Conservation (phyloP, 2,329 filamentous ascomycete species). For the Corinectria fuckeliana region DNA sequence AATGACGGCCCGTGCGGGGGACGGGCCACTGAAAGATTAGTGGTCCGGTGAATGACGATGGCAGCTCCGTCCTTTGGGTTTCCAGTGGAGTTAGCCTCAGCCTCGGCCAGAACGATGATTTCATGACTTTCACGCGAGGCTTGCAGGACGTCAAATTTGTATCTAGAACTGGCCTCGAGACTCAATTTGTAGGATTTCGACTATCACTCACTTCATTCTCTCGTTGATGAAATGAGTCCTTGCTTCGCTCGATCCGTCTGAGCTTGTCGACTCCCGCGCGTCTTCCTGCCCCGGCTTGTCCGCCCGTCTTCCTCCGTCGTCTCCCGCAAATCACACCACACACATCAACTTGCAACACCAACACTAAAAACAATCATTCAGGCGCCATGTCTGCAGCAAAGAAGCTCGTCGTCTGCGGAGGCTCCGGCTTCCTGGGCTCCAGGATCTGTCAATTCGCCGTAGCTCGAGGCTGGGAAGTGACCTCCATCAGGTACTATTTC, state of each 20-base stretch:
- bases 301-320: neutral
- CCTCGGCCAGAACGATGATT: constrained; percentile 37
- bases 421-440: constrained; percentile 87
- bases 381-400: constrained; percentile 66
- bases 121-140: constrained; percentile 34
- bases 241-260: neutral
- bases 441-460: constrained; percentile 92
- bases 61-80: neutral
- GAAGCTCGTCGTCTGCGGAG: constrained; percentile 88
- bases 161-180: constrained; percentile 1
- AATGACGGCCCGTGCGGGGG: neutral
- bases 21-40: neutral
- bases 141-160: constrained; percentile 6
- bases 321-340: constrained; percentile 32
- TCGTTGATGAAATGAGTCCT: neutral
- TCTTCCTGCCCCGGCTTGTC: neutral
- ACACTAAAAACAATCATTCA: too few species aligned
- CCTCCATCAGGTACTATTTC: constrained; percentile 77
- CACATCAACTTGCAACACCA: constrained; percentile 25
- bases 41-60: neutral
- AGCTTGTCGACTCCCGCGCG: neutral
- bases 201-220: neutral
- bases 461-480: constrained; percentile 87
- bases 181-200: constrained; percentile 20
- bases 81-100: constrained; percentile 20